Evolutionary conservation across 2,329 filamentous ascomycete genomes (phyloP), one percentile per base, ranked within the genome.

Genomic region (Aspergillus calidoustus): DNA sequence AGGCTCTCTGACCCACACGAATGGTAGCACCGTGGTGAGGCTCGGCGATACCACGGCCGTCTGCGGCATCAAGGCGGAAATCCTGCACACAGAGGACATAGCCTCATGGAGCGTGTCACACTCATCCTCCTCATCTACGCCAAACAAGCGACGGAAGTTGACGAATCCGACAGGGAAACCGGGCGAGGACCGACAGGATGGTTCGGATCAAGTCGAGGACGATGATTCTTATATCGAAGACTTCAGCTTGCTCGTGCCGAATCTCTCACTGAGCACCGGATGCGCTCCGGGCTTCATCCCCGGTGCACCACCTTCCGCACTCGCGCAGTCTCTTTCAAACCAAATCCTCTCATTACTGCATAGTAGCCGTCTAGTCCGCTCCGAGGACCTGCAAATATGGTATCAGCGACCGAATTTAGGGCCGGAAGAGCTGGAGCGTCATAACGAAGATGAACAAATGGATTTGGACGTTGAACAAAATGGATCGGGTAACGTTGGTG

Each of bases 31-130:
- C 0, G 89, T 98, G 0, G 91, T 98, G 54, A 87, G 95, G 41
- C 83, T 91, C 55, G 95, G 95, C 51, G 92, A 96, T 76, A 98
- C 94, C 1, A 93, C 92, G 1, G 92, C 93, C n/a, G 93, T 99
- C 43, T 97, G 93, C 74, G 95, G 94, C 60, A 88, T 99, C 22
- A 88, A 94, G 49, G 93, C 85, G 56, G 95, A 99, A 79, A 89
- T 96, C 7, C 82, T 99, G 28, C 83, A 89, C 52, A 89, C 90
- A 3, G 84, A 86, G 54, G 88, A 92, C 73, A 91, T 96, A 62
- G 89, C 77, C 80, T 89, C 64, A 69, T 86, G 61, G 76, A 79
- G 69, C 61, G 76, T 79, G 9, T 75, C 74, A 9, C 66, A 66
- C 7, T 64, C 71, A 44, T 68, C 71, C 64, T 71, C 74, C 6